phyloP scores from a whole-genome alignment of 805 yeast species.

The Kregervanrija delftensis region DNA sequence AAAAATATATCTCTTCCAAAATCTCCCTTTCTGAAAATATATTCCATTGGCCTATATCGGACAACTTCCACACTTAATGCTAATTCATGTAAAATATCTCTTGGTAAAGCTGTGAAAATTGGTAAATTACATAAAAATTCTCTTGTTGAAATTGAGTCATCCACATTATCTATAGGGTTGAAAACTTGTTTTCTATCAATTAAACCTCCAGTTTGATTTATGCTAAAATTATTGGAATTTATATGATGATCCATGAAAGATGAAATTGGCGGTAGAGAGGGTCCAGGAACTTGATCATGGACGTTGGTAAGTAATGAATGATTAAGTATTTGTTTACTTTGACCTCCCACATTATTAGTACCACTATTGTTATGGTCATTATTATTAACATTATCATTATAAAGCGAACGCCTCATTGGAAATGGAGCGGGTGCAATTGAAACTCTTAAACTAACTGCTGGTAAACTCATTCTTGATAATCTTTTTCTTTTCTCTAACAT shows the following conservation, averaged over 20 bases:
- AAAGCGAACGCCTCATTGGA: background rate
- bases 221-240: background rate
- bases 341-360: background rate
- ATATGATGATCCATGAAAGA: constrained; percentile 1
- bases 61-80: constrained; percentile 58
- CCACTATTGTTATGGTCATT: background rate
- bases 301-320: constrained; percentile 28
- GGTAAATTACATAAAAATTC: constrained; percentile 53
- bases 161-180: constrained; percentile 32
- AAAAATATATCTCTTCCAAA: constrained; percentile 59
- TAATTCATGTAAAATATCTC: constrained; percentile 52
- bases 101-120: constrained; percentile 50
- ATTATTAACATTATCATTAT: constrained; percentile 6
- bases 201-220: background rate
- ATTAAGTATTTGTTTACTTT: constrained; percentile 4
- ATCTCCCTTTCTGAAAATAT: constrained; percentile 54
- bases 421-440: constrained; percentile 5
- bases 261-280: constrained; percentile 30
- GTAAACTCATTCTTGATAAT: constrained; percentile 28
- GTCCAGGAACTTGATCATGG: constrained; percentile 32
- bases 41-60: constrained; percentile 48
- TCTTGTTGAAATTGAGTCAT: constrained; percentile 46
- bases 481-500: constrained; percentile 58
- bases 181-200: background rate
- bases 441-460: constrained; percentile 7